Percentiles rank a stretch among this genome's conserved stretches.
Conservation (phyloP, 345 rosid species). For the Boechera stricta region DNA sequence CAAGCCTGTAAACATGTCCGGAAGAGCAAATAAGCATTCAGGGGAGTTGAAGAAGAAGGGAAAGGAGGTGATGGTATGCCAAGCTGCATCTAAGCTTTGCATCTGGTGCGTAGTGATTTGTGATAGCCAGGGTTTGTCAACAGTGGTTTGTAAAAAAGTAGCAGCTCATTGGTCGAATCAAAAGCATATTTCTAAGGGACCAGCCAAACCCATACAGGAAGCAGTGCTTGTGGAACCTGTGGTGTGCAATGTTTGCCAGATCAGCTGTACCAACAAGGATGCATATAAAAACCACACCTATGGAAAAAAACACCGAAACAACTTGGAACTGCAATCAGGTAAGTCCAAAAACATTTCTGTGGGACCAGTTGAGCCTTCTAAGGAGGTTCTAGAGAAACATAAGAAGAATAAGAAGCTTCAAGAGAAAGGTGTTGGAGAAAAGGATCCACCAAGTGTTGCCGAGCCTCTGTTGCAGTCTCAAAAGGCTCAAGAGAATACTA, state of each 20-base stretch:
- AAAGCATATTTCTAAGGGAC: no score
- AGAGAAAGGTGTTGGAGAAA: conserved; percentile 56
- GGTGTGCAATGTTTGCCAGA: conserved; percentile 53
- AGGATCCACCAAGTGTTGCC: conserved; percentile 46
- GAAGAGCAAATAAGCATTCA: conserved; percentile 26
- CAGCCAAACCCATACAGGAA: conserved; percentile 43
- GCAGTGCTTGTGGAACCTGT: conserved; percentile 49
- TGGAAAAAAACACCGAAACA: conserved; percentile 42
- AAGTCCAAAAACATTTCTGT: conserved; percentile 30
- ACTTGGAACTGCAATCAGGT: conserved; percentile 35
- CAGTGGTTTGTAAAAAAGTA: no score
- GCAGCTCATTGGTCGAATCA: no score
- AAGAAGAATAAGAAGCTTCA: conserved; percentile 42
- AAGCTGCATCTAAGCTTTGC: conserved; percentile 3
- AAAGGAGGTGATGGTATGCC: conserved; percentile 9
- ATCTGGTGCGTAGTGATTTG: background rate
- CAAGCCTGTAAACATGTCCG: conserved; percentile 29
- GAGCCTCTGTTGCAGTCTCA: conserved; percentile 34
- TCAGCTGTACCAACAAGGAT: conserved; percentile 39
- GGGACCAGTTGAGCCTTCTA: conserved; percentile 16
- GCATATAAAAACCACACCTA: conserved; percentile 5
- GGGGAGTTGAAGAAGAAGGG: background rate
- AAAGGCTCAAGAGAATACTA: background rate
- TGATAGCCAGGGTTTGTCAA: no score
- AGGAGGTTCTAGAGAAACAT: conserved; percentile 34